A percentile compares a stretch with the other conserved stretches of the same genome.
Evolutionary conservation across 257 asterid genomes (phyloP).

Genomic region (Solanum etuberosum): DNA sequence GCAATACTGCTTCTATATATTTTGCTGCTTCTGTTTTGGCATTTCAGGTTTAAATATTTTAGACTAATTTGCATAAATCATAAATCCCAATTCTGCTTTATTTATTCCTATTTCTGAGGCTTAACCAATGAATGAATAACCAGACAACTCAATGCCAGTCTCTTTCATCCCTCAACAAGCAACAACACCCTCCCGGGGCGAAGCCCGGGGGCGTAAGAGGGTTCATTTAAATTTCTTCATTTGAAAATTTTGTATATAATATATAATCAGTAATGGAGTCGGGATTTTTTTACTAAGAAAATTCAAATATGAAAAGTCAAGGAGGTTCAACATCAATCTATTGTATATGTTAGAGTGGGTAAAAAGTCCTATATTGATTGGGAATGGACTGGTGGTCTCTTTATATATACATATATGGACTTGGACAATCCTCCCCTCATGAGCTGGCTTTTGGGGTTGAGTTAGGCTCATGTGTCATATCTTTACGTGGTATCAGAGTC

Average conservation of each 20-base stretch:
- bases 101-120: conserved; percentile 28
- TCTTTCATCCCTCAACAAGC: not conserved
- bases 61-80: not conserved
- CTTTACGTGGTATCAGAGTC: not conserved
- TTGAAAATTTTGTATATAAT: not conserved
- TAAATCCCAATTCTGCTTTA: conserved; percentile 19
- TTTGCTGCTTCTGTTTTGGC: conserved; percentile 5
- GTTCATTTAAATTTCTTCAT: not conserved
- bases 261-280: not conserved
- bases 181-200: not conserved
- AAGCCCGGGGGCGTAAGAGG: not conserved
- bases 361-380: not conserved
- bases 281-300: not conserved
- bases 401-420: too few species aligned
- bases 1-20: conserved; percentile 8
- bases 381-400: not conserved
- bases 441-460: not conserved
- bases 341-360: not conserved
- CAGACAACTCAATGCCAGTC: not conserved
- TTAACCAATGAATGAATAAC: conserved; percentile 3
- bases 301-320: not conserved
- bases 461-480: not conserved
- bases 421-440: too few species aligned
- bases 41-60: not conserved
- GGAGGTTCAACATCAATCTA: not conserved